These are phyloP conservation scores for Coix lacrymajobi DNA, from an alignment of 176 grass and related monocot species.

Conservation along the genomic window DNA sequence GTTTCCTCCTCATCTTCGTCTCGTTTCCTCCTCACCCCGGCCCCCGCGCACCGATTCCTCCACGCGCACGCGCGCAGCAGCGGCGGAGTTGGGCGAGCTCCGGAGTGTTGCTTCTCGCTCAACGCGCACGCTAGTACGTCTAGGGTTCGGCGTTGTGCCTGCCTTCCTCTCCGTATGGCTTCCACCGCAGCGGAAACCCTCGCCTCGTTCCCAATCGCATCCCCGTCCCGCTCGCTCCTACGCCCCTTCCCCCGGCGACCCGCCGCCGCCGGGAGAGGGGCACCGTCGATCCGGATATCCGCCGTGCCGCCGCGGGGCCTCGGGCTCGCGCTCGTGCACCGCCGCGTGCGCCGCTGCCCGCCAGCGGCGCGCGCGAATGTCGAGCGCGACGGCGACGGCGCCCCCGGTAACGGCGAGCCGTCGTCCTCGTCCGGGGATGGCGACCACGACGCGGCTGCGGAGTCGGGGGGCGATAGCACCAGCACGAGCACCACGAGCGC, in stretches of 20 bases:
- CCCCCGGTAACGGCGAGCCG: slow-evolving; percentile 23
- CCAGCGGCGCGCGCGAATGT: slow-evolving; percentile 50
- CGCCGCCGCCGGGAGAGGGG: background rate
- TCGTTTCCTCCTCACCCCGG: background rate
- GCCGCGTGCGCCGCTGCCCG: slow-evolving; percentile 34
- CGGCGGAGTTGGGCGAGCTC: background rate
- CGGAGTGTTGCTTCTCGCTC: background rate
- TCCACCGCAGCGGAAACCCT: slow-evolving; percentile 60
- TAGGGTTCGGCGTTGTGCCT: too few species aligned
- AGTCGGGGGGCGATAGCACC: slow-evolving; percentile 16
- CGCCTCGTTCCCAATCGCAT: slow-evolving; percentile 30
- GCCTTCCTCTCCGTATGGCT: slow-evolving; percentile 20
- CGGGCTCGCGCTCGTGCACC: slow-evolving; percentile 33
- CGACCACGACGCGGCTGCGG: slow-evolving; percentile 24
- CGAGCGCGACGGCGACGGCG: slow-evolving; percentile 29
- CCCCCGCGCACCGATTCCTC: slow-evolving; percentile 18
- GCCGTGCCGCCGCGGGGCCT: slow-evolving; percentile 52
- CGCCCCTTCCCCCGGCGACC: slow-evolving; percentile 11
- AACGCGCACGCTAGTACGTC: background rate
- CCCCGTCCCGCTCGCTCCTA: slow-evolving; percentile 33
- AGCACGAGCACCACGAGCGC: slow-evolving; percentile 35
- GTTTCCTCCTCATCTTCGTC: slow-evolving; percentile 31
- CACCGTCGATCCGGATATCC: slow-evolving; percentile 33
- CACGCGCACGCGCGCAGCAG: background rate
- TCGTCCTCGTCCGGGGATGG: slow-evolving; percentile 40